Conservation (phyloP, 352 stramenopile species). For the Globisporangium yorkense region DNA sequence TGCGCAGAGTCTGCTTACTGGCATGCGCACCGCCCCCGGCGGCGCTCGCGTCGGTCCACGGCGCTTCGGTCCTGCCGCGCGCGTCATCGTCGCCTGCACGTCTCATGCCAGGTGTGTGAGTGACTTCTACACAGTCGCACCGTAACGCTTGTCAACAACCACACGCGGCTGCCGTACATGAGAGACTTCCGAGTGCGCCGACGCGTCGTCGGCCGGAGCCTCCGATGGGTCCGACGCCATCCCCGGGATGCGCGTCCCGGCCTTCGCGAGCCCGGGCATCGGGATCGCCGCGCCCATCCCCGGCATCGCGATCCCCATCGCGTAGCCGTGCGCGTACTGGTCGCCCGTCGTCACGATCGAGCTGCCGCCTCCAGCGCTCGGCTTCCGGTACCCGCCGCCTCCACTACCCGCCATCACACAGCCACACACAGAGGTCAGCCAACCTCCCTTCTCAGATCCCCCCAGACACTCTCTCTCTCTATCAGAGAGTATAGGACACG, state of each 20-base stretch:
- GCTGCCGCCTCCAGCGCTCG: slow-evolving; percentile 21
- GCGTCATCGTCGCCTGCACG: slow-evolving; percentile 62
- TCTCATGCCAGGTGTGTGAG: no score
- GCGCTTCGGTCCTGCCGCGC: slow-evolving; percentile 70
- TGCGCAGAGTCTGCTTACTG: slow-evolving; percentile 16
- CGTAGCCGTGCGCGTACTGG: slow-evolving; percentile 63
- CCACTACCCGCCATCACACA: slow-evolving; percentile 8
- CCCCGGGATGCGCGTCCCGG: slow-evolving; percentile 56
- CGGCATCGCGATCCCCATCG: slow-evolving; percentile 72
- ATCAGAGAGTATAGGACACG: not conserved
- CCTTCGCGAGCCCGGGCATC: slow-evolving; percentile 75
- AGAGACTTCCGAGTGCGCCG: slow-evolving; percentile 37
- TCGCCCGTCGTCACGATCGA: slow-evolving; percentile 85
- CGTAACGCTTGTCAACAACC: no score
- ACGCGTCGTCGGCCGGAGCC: slow-evolving; percentile 19
- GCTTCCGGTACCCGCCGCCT: slow-evolving; percentile 36
- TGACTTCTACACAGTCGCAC: no score
- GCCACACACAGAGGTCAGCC: not conserved
- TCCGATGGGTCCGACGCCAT: slow-evolving; percentile 31
- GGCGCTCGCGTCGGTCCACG: slow-evolving; percentile 57
- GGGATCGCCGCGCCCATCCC: slow-evolving; percentile 77
- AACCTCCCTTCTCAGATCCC: no score
- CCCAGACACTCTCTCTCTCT: not conserved
- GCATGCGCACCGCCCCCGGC: slow-evolving; percentile 57
- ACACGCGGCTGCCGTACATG: slow-evolving; percentile 36